Evolutionary conservation across 768 basidiomycete genomes (phyloP), one percentile per base, ranked within the genome.

Genomic region (Rickenella mellea): DNA sequence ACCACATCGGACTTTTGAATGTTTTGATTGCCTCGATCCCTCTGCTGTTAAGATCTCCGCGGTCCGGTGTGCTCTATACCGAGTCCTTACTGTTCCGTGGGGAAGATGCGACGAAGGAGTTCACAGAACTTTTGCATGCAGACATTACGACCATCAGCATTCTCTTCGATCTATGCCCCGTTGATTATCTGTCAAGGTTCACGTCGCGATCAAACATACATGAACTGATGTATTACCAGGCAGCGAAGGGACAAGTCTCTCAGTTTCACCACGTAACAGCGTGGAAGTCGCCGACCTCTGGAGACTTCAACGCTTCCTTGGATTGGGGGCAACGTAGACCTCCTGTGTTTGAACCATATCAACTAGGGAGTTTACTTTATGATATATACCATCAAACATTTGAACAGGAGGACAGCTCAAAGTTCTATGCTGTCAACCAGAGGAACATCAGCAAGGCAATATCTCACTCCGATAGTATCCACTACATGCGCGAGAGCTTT

Each of bases 401-500:
- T 40, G 48, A 56, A 14, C 52, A 64, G 9, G 72, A 76, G 39
- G 52, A 66, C 39, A 9, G 49, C 15, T 20, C 30, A 29, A 42
- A 21, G 19, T 47, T 46, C 40, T 47, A 24, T 24, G 41, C 30
- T 9, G 33, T 35, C 17, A 42, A 48, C 27, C 17, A 27, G 19
- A 19, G 14, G 14, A 49, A 48, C 20, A 12, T 43, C 9, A 19
- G 20, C 9, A 46, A 36, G 25, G 48, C 48, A 0, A 12, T 63
- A 1, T n/a, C 33, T 4, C 50, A 50, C 12, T 48, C 54, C 9
- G 51, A 44, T 25, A 45, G 60, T 24, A 21, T 66, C 17, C 71
- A 72, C 45, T 78, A 80, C 48, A 64, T 55, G 8, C 67, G 78
- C 9, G 59, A 59, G 27, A 69, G 65, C 25, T 76, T 78, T 40